Evolutionary conservation across 441 rosid species (phyloP), one percentile per base, ranked within the genome.

Genomic region (Lepidium campestre): DNA sequence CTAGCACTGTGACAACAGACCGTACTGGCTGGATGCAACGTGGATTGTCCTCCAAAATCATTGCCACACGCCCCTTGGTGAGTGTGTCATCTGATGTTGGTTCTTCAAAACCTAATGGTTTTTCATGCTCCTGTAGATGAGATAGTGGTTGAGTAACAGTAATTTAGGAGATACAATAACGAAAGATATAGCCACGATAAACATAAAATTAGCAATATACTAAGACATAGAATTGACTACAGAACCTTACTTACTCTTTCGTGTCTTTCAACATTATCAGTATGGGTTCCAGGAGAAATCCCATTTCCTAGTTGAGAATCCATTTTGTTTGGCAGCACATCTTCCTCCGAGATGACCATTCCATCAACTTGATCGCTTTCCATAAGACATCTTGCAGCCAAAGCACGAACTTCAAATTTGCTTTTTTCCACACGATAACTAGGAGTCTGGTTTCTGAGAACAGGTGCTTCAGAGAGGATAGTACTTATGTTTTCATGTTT

Each of bases 391-490:
- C 71, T 77, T 59, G 72, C 1, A 58, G 55, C 76, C 25, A 56
- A 55, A 60, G 67, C 75, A 68, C 52, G 73, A 46, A 69, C 73
- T 73, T 72, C 77, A 10, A 71, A 71, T 68, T 72, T 71, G 45
- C 61, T 70, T 67, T 78, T 77, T 73, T 76, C 81, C 37, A 63
- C 32, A 37, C 79, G 72, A 70, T 42, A 62, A 52, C 42, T 48
- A 57, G 64, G 50, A 55, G 68, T 44, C 39, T 83, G 84, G 71
- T 88, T 84, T 80, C 98, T 84, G 42, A 94, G 79, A 32, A 88
- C 77, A 65, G 98, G 98, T 74, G 81, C 39, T 80, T 94, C 99
- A 47, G 96, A 81, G 70, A 90, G 70, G 20, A 73, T 37, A 62
- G 77, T 66, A 67, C 79, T 66, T 62, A 68, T 73, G 66, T 79